phyloP scores from a whole-genome alignment of 2,329 filamentous ascomycete species.

The Xylaria sp. region DNA sequence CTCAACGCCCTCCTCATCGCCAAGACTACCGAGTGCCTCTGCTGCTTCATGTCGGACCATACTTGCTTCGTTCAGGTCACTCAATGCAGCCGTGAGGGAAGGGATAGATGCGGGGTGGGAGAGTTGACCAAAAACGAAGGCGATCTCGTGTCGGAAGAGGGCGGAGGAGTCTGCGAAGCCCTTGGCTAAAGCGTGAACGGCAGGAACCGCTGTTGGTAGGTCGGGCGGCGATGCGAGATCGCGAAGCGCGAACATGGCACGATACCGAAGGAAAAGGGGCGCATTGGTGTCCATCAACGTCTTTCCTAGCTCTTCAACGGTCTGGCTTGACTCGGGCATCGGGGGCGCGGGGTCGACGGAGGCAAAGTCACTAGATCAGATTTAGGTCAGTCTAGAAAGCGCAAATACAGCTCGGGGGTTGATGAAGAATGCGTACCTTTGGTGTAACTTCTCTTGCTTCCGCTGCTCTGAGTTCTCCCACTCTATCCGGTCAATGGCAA shows the following conservation, averaged over 20 bases:
- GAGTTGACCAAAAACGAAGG: slow-evolving; percentile 97
- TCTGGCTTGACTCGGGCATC: slow-evolving; percentile 75
- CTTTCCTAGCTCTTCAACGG: slow-evolving; percentile 79
- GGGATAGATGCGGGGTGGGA: slow-evolving; percentile 97
- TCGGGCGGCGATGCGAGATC: slow-evolving; percentile 95
- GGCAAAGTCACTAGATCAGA: slow-evolving; percentile 81
- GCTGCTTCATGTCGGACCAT: slow-evolving; percentile 99
- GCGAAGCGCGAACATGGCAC: slow-evolving; percentile 97
- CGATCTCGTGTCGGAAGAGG: slow-evolving; percentile 96
- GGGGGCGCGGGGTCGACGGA: slow-evolving; percentile 96
- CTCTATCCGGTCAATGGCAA: slow-evolving; percentile 91
- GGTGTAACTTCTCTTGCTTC: slow-evolving; percentile 79
- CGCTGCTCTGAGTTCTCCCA: slow-evolving; percentile 85
- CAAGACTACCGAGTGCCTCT: slow-evolving; percentile 92
- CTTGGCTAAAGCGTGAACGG: slow-evolving; percentile 84
- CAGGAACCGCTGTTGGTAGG: slow-evolving; percentile 87
- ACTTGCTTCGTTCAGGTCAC: slow-evolving; percentile 82
- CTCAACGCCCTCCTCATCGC: slow-evolving; percentile 93
- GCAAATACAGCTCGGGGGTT: not conserved
- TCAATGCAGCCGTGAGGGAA: slow-evolving; percentile 80
- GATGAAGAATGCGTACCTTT: slow-evolving; percentile 69
- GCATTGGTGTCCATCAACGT: slow-evolving; percentile 80
- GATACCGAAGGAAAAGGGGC: slow-evolving; percentile 91
- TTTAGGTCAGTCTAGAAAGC: slow-evolving; percentile 43
- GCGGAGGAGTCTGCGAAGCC: slow-evolving; percentile 88